These are phyloP conservation scores for Ustilago xerochloae DNA, from an alignment of 1,284 basidiomycete species.

Conservation along the genomic window DNA sequence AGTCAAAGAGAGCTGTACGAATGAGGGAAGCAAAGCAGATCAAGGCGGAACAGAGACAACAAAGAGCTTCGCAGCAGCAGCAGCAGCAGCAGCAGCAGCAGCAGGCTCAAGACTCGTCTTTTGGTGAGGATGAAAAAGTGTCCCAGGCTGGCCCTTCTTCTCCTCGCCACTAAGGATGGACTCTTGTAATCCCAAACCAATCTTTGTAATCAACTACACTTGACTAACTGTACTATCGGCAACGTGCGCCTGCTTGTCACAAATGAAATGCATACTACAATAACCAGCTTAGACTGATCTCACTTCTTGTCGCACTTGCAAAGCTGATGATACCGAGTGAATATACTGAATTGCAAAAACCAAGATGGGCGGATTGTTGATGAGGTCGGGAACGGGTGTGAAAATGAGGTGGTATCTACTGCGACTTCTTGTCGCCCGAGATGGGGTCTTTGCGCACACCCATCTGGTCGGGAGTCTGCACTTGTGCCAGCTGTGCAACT, in stretches of 20 bases:
- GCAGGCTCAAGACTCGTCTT: background rate
- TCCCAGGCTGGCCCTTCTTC: conserved; percentile 12
- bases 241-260: too few relatives aligned
- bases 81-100: too few relatives aligned
- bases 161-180: background rate
- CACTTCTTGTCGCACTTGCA: background rate
- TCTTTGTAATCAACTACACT: too few relatives aligned
- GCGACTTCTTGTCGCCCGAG: conserved; percentile 47
- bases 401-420: conserved; percentile 28
- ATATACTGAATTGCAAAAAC: conserved; percentile 3
- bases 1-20: conserved; percentile 19
- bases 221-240: too few relatives aligned
- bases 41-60: conserved; percentile 4
- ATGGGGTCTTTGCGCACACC: conserved; percentile 49
- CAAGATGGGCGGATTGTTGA: background rate
- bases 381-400: background rate
- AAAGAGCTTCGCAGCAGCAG: background rate
- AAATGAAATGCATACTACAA: too few relatives aligned
- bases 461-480: conserved; percentile 52
- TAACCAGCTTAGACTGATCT: too few relatives aligned
- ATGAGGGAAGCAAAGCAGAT: conserved; percentile 11
- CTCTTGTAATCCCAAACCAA: background rate
- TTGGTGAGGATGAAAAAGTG: conserved; percentile 9
- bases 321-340: background rate
- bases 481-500: conserved; percentile 44